Evolutionary conservation across 2,329 filamentous ascomycete genomes (phyloP), one percentile per base, ranked within the genome.

Genomic region (Botrytis deweyae): DNA sequence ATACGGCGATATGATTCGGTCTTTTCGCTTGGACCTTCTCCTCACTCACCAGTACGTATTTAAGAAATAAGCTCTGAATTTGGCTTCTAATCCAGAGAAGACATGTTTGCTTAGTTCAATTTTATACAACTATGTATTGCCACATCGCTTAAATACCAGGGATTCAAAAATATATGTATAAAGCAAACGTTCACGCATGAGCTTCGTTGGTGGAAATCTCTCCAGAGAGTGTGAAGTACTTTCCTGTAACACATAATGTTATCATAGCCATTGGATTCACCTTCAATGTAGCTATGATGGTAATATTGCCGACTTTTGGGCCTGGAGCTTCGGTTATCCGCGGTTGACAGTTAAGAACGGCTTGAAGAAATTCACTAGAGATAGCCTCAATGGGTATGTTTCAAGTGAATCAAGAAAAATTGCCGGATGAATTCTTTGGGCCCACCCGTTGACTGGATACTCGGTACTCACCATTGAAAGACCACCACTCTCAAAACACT

Each of bases 351-450:
- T n/a, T 6, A 18, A 1, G 36, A n/a, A 16, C 10, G 2, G 10
- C 16, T 62, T 4, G 59, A 40, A 18, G 22, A 40, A 9, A 40
- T 25, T 25, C 36, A 62, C 10, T 62, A 22, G 33, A n/a, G 5
- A 14, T 40, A 62, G 22, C 3, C 25, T 3, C 10, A 25, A 5
- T 61, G 18, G 5, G 33, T 0, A 6, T 22, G 29, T 40, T 40
- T 38, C 20, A 8, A 62, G 36, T n/a, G 25, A 40, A 25, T 62
- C 12, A 14, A 62, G 5, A 0, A n/a, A 40, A 8, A 25, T n/a
- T 2, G n/a, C 1, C 3, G 16, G 12, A n/a, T n/a, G 22, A 4
- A 4, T 1, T 12, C 25, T 12, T 40, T 18, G 36, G 20, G 1
- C n/a, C 3, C 12, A n/a, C 3, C 25, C 0, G 1, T 38, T 38